These are phyloP conservation scores for Vaccinium vitisidaea DNA, from an alignment of 148 eudicot genomes.

Conservation along the genomic window DNA sequence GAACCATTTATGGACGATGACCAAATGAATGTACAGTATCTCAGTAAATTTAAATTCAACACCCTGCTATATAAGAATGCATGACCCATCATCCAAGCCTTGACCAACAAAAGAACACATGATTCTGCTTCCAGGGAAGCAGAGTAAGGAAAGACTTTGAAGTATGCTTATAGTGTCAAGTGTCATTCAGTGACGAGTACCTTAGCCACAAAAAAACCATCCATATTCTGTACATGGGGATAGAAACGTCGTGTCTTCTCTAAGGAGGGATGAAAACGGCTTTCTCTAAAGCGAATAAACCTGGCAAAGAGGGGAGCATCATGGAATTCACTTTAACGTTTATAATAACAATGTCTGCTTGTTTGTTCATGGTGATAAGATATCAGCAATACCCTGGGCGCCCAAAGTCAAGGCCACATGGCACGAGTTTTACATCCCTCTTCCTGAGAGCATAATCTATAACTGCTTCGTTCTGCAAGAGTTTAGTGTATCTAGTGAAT, in stretches of 20 bases:
- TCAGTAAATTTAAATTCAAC: conserved; percentile 5
- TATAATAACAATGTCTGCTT: background rate
- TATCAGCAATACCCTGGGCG: conserved; percentile 58
- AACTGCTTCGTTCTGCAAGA: conserved; percentile 92
- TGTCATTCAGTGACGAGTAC: conserved; percentile 26
- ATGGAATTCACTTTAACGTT: conserved; percentile 5
- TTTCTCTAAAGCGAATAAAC: conserved; percentile 67
- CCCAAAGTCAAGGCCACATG: conserved; percentile 91
- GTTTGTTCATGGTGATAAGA: background rate
- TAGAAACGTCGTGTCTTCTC: conserved; percentile 81
- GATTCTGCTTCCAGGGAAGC: background rate
- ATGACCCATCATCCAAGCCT: background rate
- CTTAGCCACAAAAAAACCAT: conserved; percentile 98
- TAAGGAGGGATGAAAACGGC: conserved; percentile 71
- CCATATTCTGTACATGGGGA: conserved; percentile 95
- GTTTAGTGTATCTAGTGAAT: conserved; percentile 6
- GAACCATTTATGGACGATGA: background rate
- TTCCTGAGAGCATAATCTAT: conserved; percentile 93
- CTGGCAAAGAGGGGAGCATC: conserved; percentile 33
- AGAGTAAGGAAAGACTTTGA: background rate
- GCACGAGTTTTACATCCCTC: conserved; percentile 88
- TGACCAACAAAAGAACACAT: background rate
- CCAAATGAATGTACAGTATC: background rate
- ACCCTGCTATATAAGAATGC: background rate
- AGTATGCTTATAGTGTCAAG: background rate